Evolutionary conservation across 768 basidiomycete species (phyloP), one percentile per base, ranked within the genome.

Genomic region (Macrolepiota fuliginosa): DNA sequence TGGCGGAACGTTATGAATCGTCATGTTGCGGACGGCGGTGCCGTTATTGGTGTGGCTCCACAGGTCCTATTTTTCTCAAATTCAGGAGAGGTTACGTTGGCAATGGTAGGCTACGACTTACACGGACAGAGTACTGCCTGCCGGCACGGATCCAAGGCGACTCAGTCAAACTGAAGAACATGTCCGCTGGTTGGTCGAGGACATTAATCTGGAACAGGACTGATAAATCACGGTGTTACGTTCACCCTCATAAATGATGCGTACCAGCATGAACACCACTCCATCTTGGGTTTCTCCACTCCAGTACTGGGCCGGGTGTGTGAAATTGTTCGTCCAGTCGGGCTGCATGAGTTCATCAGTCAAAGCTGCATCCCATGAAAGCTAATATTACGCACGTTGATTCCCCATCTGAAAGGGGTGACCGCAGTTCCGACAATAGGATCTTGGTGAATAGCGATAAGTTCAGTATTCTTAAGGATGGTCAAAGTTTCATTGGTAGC

Each of bases 1-100:
- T 6, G 86, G 67, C 2, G 88, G 88, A 11, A 90, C 86, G 19
- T 71, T 73, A 9, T 73, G 54, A 3, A 75, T 79, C 2, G 82
- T 83, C 66, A 89, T 78, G 69, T 82, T 85, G 17, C 88, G 80
- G 24, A 85, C 76, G 0, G 83, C 83, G 0, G 85, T 90, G 2
- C 87, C 87, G 65, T 88, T 90, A 65, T 87, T 75, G 22, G 86
- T 89, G 69, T 90, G 89, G 3, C 83, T 70, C 89, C 89, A 91
- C 1, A 90, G 76, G 66, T 91, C 89, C 86, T 90, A 63, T 6
- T 11, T 6, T 4, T 4, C 22, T 15, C 47, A 51, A 37, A 22
- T 51, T n/a, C 1, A 35, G n/a, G 42, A 11, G 13, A 19, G 46
- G 35, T 7, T n/a, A 4, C 25, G 42, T 29, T 58, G 12, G 24